These are phyloP conservation scores for Didymella segeticola DNA, from an alignment of 2,329 filamentous ascomycete species.

Conservation along the genomic window DNA sequence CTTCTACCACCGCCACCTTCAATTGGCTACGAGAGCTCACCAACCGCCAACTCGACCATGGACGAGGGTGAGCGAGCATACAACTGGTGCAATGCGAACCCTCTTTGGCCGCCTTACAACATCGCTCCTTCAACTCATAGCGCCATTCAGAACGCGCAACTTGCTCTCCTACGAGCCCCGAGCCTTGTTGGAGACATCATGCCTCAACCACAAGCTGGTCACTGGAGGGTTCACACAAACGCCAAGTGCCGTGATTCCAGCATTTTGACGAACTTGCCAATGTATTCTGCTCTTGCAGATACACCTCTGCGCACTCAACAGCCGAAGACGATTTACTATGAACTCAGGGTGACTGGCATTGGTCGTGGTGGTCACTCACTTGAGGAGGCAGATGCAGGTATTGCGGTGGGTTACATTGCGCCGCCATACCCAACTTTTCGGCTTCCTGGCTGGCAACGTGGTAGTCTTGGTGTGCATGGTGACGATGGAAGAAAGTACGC, in stretches of 20 bases:
- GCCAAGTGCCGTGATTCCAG: conserved; percentile 63
- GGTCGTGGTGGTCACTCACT: conserved; percentile 40
- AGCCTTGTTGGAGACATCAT: conserved; percentile 48
- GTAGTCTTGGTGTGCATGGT: conserved; percentile 75
- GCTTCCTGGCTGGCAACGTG: conserved; percentile 82
- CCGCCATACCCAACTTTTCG: conserved; percentile 80
- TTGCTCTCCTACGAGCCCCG: conserved; percentile 49
- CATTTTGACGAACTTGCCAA: conserved; percentile 71
- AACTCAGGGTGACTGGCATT: conserved; percentile 64
- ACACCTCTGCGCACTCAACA: conserved; percentile 63
- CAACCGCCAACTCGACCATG: conserved; percentile 72
- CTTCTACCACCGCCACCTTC: conserved; percentile 76
- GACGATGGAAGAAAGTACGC: conserved; percentile 80
- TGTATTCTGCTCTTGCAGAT: conserved; percentile 67
- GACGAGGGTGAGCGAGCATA: conserved; percentile 70
- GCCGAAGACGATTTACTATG: conserved; percentile 72
- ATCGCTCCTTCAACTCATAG: conserved; percentile 56
- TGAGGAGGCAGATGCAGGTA: conserved; percentile 57
- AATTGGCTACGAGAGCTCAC: conserved; percentile 69
- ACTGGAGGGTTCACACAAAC: conserved; percentile 55
- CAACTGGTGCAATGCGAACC: conserved; percentile 68
- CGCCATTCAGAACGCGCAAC: conserved; percentile 60
- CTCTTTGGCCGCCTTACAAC: conserved; percentile 62
- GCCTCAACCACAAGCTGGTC: conserved; percentile 53
- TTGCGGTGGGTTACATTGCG: conserved; percentile 74